Evolutionary conservation across 225 moss, liverwort and hornwort species (phyloP).

Genomic region (Marchantia polymorpha): DNA sequence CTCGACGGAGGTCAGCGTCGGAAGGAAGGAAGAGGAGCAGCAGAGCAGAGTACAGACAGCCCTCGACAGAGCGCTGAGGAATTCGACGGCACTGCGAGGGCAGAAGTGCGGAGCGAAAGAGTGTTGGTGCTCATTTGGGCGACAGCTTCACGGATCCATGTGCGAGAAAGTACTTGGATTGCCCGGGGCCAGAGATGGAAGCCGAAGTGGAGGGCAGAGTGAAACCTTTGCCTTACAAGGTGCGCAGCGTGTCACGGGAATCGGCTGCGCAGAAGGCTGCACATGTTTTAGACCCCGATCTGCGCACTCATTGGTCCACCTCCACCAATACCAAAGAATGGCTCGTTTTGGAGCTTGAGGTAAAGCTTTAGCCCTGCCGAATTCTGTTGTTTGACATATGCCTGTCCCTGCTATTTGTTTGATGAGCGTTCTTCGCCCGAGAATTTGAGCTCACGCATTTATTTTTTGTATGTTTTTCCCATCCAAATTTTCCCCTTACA

Average conservation of each 20-base stretch:
- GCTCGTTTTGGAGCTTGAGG: slow-evolving; percentile 95
- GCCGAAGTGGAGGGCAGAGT: slow-evolving; percentile 68
- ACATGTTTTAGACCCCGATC: slow-evolving; percentile 74
- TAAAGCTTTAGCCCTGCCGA: slow-evolving; percentile 13
- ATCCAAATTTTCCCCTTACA: background rate
- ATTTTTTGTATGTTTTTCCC: background rate
- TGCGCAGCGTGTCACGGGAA: slow-evolving; percentile 79
- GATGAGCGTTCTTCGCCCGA: no score
- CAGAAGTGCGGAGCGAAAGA: no score
- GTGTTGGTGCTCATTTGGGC: no score
- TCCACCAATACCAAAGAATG: slow-evolving; percentile 88
- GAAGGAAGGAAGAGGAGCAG: no score
- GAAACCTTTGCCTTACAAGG: slow-evolving; percentile 65
- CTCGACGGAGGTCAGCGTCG: no score
- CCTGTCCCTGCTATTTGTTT: no score
- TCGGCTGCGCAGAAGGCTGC: slow-evolving; percentile 74
- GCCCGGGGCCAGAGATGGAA: slow-evolving; percentile 41
- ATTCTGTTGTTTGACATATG: no score
- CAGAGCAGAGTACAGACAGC: no score
- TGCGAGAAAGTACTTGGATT: background rate
- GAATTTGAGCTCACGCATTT: background rate
- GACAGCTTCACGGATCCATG: background rate
- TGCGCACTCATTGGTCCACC: slow-evolving; percentile 89
- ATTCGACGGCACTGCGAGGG: no score
- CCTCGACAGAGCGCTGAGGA: no score